phyloP scores from a whole-genome alignment of 2,329 filamentous ascomycete genomes.

The Taxawa tesnikishii region DNA sequence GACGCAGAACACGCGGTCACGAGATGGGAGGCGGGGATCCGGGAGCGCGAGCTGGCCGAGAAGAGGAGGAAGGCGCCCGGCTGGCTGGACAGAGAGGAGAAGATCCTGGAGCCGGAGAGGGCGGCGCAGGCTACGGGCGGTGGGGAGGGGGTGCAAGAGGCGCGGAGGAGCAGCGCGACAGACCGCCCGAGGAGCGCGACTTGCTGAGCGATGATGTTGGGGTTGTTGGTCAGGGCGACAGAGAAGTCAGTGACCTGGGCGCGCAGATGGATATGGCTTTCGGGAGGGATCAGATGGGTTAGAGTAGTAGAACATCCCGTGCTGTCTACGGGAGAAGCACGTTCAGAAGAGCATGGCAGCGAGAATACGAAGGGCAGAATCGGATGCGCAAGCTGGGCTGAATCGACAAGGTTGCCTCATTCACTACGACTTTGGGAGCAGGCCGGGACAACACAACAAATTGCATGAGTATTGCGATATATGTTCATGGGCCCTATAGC shows the following conservation, averaged over 20 bases:
- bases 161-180: background rate
- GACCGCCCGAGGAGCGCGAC: constrained; percentile 1
- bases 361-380: too few relatives aligned
- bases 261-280: constrained; percentile 23
- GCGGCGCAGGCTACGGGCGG: constrained; percentile 5
- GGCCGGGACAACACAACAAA: too few relatives aligned
- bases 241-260: constrained; percentile 19
- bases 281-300: constrained; percentile 14
- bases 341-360: too few relatives aligned
- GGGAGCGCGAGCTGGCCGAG: constrained; percentile 58
- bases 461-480: too few relatives aligned
- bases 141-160: constrained; percentile 1
- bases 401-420: too few relatives aligned
- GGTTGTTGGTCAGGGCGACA: constrained; percentile 10
- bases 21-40: constrained; percentile 56
- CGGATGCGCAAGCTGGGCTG: too few relatives aligned
- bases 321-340: too few relatives aligned
- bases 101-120: constrained; percentile 56
- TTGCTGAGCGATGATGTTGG: constrained; percentile 7
- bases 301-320: too few relatives aligned
- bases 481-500: too few relatives aligned
- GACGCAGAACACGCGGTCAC: constrained; percentile 56
- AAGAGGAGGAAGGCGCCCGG: constrained; percentile 69
- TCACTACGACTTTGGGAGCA: too few relatives aligned
- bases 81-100: constrained; percentile 64